Base-by-base conservation (phyloP, 108 stramenopile genomes). In the Aurantiochytrium sp. region DNA sequence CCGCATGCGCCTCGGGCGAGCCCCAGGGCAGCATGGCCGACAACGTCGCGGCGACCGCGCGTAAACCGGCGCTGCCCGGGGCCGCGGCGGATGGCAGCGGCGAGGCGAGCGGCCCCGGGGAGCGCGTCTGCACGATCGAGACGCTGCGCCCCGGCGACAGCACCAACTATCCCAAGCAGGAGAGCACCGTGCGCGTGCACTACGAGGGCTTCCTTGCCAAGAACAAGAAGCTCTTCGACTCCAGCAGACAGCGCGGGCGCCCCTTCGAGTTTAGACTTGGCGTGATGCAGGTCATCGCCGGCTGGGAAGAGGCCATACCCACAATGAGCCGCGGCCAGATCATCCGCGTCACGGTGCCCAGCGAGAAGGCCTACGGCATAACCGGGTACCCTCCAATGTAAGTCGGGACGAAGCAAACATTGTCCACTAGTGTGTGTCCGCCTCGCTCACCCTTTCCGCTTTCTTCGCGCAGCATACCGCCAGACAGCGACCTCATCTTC, bases 401-500 rank as follows among this genome's bases (percentile, higher is more conserved):
- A 81, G 69, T 81, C n/a, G n/a, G n/a, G n/a, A n/a, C n/a, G n/a
- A n/a, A n/a, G n/a, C n/a, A n/a, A n/a, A n/a, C n/a, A n/a, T n/a
- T n/a, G n/a, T n/a, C n/a, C n/a, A n/a, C n/a, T n/a, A n/a, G n/a
- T n/a, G n/a, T n/a, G n/a, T n/a, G n/a, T n/a, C n/a, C n/a, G n/a
- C n/a, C n/a, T n/a, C n/a, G n/a, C n/a, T n/a, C n/a, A n/a, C n/a
- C n/a, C n/a, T n/a, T n/a, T n/a, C n/a, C n/a, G n/a, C n/a, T n/a
- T n/a, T n/a, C 0, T 1, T 15, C 15, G n/a, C 45, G 24, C 69
- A 81, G 69, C 5, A 81, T 81, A 5, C 69, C 69, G n/a, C 69
- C 69, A 19, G 69, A 81, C n/a, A 81, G 69, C 45, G 69, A 81
- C 1, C 45, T 81, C n/a, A 81, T 81, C 24, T 81, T 81, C n/a